Base-by-base conservation (phyloP, 2,329 filamentous ascomycete genomes). In the Ophiostoma novo-ulmi region DNA sequence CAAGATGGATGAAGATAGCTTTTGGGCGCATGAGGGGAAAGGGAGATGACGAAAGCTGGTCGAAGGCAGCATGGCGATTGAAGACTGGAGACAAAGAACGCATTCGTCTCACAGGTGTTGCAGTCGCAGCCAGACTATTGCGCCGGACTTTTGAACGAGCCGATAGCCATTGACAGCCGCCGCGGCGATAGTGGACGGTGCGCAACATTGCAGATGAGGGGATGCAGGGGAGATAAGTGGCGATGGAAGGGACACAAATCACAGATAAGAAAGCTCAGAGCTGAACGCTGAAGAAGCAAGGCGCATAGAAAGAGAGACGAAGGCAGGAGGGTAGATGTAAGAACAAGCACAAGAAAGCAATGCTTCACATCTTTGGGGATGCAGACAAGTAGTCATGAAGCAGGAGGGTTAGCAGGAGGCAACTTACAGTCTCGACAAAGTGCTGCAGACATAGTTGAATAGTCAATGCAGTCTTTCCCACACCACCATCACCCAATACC, bases 391-490 rank as follows among this genome's bases (percentile, higher is more conserved):
- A 22, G 22, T 31, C 52, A 58, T 22, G 52, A 58, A 26, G n/a
- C 20, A 55, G 20, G 17, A 55, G 48, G 48, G 6, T 10, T n/a
- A 13, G 52, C 22, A 58, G 17, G 35, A 61, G n/a, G 44, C 11
- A 72, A 84, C 87, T 81, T 82, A 89, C 87, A 73, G 80, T 97
- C 83, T 98, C 94, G 77, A 98, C 94, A 80, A 99, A 99, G 82
- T 99, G 95, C 81, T 98, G 96, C 78, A 98, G 83, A 80, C 95
- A 98, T 77, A 99, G 86, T 89, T 99, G 93, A 79, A 97, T 97
- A 71, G 93, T 97, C 79, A 97, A 84, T 77, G 93, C 93, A 69
- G 93, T 97, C 82, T 97, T 97, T 76, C 93, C 93, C 73, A 97
- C 93, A 81, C 93, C 93, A 82, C 93, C 93, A 80, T 97, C 93